Conservation (phyloP, 768 basidiomycete species). For the Trametes sanguinea region DNA sequence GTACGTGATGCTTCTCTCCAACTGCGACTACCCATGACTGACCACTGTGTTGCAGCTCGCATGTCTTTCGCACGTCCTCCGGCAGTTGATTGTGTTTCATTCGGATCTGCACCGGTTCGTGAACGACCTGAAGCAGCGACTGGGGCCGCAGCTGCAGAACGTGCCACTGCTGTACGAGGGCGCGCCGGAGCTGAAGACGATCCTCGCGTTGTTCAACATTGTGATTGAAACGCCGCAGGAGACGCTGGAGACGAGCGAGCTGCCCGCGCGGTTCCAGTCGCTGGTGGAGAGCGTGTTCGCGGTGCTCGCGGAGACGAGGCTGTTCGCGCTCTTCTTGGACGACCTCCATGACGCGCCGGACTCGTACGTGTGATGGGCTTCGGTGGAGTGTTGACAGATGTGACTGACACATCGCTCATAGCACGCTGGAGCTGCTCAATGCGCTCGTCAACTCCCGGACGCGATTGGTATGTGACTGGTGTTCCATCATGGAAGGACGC, state of each 20-base stretch:
- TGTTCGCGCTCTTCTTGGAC: slow-evolving; percentile 72
- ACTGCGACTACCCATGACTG: slow-evolving; percentile 9
- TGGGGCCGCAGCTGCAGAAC: slow-evolving; percentile 72
- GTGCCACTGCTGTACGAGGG: slow-evolving; percentile 71
- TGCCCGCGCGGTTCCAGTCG: slow-evolving; percentile 69
- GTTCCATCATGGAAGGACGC: background rate
- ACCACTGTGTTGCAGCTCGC: slow-evolving; percentile 45
- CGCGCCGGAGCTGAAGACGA: slow-evolving; percentile 67
- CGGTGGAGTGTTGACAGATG: background rate
- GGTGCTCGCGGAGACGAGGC: slow-evolving; percentile 66
- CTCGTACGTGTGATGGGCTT: slow-evolving; percentile 44
- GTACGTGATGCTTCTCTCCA: slow-evolving; percentile 35
- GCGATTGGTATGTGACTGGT: slow-evolving; percentile 50
- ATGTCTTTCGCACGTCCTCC: slow-evolving; percentile 68
- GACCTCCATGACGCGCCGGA: slow-evolving; percentile 77
- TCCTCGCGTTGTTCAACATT: slow-evolving; percentile 57
- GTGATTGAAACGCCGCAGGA: slow-evolving; percentile 53
- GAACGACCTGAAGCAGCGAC: slow-evolving; percentile 52
- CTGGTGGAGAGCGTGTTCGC: slow-evolving; percentile 70
- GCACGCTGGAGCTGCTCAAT: slow-evolving; percentile 65
- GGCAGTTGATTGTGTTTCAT: slow-evolving; percentile 74
- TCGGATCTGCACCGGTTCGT: slow-evolving; percentile 72
- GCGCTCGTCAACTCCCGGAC: slow-evolving; percentile 65
- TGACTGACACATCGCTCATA: slow-evolving; percentile 28
- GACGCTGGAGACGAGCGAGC: slow-evolving; percentile 55